A percentile compares a stretch with the other conserved stretches of the same genome.
phyloP scores from a whole-genome alignment of 2,329 filamentous ascomycete genomes.

The Aspergillus sp. region DNA sequence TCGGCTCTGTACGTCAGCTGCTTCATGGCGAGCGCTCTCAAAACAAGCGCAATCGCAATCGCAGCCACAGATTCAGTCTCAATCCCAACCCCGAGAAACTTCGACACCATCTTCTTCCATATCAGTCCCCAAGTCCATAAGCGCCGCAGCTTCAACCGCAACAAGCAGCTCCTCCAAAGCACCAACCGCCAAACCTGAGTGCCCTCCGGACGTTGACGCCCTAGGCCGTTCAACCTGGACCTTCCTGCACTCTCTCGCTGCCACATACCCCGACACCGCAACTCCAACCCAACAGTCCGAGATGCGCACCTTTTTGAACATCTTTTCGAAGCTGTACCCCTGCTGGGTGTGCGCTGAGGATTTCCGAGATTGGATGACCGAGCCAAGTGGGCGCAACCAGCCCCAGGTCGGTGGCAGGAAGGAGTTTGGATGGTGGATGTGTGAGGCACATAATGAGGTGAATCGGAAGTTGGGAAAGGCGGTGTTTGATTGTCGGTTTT shows the following conservation, averaged over 20 bases:
- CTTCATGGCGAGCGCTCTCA: slow-evolving; percentile 40
- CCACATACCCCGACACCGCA: slow-evolving; percentile 68
- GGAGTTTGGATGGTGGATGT: slow-evolving; percentile 44
- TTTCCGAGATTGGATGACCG: slow-evolving; percentile 71
- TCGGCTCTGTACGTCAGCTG: slow-evolving; percentile 41
- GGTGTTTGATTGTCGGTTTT: slow-evolving; percentile 77
- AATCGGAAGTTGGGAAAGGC: slow-evolving; percentile 76
- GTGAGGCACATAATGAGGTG: slow-evolving; percentile 44
- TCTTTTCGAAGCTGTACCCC: slow-evolving; percentile 83
- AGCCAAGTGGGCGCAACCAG: slow-evolving; percentile 49
- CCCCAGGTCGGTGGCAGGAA: slow-evolving; percentile 49
- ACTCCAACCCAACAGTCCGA: slow-evolving; percentile 63
- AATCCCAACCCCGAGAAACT: slow-evolving; percentile 27
- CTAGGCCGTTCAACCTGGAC: slow-evolving; percentile 90
- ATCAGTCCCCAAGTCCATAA: slow-evolving; percentile 22
- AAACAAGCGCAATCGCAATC: slow-evolving; percentile 25
- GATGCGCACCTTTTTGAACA: slow-evolving; percentile 65
- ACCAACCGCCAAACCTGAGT: slow-evolving; percentile 52
- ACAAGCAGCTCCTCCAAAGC: slow-evolving; percentile 28
- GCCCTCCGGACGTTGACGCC: slow-evolving; percentile 79
- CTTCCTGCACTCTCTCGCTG: slow-evolving; percentile 82
- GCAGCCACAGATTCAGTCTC: slow-evolving; percentile 15
- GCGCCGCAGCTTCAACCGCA: slow-evolving; percentile 10
- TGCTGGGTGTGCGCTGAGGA: slow-evolving; percentile 95
- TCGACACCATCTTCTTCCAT: slow-evolving; percentile 5